These are phyloP conservation scores for Ophiosphaerella herpotricha DNA, from an alignment of 2,329 filamentous ascomycete genomes.

Conservation along the genomic window DNA sequence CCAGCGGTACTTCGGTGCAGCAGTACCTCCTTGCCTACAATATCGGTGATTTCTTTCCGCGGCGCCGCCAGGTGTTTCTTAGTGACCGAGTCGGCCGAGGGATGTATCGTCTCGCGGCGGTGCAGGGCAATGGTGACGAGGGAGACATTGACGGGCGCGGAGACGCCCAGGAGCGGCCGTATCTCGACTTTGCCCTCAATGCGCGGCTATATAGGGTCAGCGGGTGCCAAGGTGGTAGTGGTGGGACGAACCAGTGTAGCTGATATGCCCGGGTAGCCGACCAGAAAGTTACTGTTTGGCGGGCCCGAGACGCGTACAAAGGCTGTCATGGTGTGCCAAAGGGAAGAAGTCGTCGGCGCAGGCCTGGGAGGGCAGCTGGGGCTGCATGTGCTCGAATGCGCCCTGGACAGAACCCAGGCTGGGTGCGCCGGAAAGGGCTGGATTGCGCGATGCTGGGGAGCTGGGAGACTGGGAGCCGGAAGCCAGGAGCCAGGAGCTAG, in stretches of 20 bases:
- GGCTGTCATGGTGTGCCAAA: conserved; percentile 59
- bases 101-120: conserved; percentile 93
- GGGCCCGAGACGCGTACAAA: conserved; percentile 96
- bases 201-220: conserved; percentile 68
- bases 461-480: conserved; percentile 9
- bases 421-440: conserved; percentile 6
- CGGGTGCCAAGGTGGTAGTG: conserved; percentile 10
- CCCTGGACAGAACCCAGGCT: conserved; percentile 1
- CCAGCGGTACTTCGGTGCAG: conserved; percentile 85
- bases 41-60: conserved; percentile 85
- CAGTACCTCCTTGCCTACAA: conserved; percentile 94
- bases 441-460: conserved; percentile 13
- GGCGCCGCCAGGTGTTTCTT: conserved; percentile 91
- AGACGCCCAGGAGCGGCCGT: conserved; percentile 80
- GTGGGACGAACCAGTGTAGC: conserved; percentile 80
- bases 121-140: conserved; percentile 93
- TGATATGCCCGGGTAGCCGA: conserved; percentile 97
- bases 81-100: conserved; percentile 89
- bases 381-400: conserved; percentile 39
- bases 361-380: conserved; percentile 37
- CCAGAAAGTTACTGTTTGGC: conserved; percentile 94
- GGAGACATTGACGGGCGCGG: conserved; percentile 87
- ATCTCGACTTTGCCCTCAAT: conserved; percentile 99
- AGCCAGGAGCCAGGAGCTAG: not conserved
- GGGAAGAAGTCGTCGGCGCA: conserved; percentile 37